Base-by-base conservation (phyloP, 2,329 filamentous ascomycete genomes). In the Colletotrichum trifolii region DNA sequence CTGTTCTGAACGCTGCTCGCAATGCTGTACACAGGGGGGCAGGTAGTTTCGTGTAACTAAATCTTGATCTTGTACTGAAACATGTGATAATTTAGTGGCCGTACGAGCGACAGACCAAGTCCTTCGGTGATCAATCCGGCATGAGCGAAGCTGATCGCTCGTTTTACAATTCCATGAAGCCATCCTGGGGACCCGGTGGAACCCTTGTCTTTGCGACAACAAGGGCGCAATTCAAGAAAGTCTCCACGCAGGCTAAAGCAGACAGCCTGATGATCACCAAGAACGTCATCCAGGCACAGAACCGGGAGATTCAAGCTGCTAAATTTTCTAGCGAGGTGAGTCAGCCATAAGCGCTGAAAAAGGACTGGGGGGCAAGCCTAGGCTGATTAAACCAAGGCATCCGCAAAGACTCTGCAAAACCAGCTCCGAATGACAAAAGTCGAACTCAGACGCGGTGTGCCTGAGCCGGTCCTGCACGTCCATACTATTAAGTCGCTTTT, bases 101-200 rank as follows among this genome's bases (percentile, higher is more conserved):
- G 56, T 96, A 96, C 81, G 86, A 92, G 76, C 92, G 93, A 81
- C 88, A 89, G 78, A 82, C 89, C 68, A 93, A 94, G 74, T 87
- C 87, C 43, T 85, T 88, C 72, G 81, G 87, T 69, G 82, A 91
- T 72, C 82, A 86, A 69, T 82, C 78, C 62, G 78, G 89, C 60
- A 83, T 94, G 82, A 83, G 84, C 71, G 82, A 86, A 50, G 78
- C 80, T 63, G 91, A 95, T 68, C 85, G 85, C 72, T 84, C 81
- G 34, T 96, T 90, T 76, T 91, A 93, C 77, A 83, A 87, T 68
- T 89, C 88, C 48, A 87, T 91, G 75, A 93, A 93, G 71, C 92
- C 93, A 35, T 89, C 86, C 54, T 97, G 95, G 91, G 89, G 90
- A 42, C 87, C 89, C 2, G 87, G 89, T 68, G 91, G 93, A 67